Evolutionary conservation across 495 filamentous ascomycete genomes (phyloP).

Genomic region (Hypoxylon perforatum): DNA sequence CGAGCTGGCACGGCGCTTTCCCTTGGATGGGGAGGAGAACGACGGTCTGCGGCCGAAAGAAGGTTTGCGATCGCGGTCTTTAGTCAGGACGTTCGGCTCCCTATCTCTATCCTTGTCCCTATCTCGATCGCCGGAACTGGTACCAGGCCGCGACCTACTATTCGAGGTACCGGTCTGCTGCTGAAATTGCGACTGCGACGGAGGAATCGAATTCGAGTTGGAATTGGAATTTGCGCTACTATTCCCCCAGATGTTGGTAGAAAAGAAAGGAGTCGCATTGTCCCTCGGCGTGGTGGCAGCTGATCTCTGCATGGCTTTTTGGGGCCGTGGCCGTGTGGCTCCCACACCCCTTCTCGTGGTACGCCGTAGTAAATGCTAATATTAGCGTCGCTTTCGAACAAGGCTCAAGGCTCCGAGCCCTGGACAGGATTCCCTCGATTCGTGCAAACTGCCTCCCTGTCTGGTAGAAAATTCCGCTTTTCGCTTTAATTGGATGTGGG

Average conservation of each 20-base stretch:
- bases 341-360: conserved; percentile 34
- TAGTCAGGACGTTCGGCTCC: conserved; percentile 51
- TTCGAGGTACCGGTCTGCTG: conserved; percentile 8
- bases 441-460: conserved; percentile 36
- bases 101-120: conserved; percentile 27
- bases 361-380: conserved; percentile 35
- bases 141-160: conserved; percentile 52
- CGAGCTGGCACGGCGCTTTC: conserved; percentile 53
- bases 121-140: conserved; percentile 52
- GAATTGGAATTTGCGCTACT: conserved; percentile 14
- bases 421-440: conserved; percentile 21
- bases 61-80: conserved; percentile 55
- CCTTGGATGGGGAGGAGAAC: conserved; percentile 52
- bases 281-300: conserved; percentile 50
- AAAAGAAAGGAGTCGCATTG: conserved; percentile 57
- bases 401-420: conserved; percentile 14
- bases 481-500: conserved; percentile 42
- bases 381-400: conserved; percentile 33
- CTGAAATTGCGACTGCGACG: conserved; percentile 32
- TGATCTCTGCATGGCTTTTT: conserved; percentile 54
- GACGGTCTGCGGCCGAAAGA: conserved; percentile 58
- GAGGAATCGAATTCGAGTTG: conserved; percentile 21
- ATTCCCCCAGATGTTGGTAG: conserved; percentile 52
- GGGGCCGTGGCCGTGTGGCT: conserved; percentile 24
- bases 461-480: conserved; percentile 25